Evolutionary conservation across 208 protist species (phyloP).

Genomic region (Crithidia fasciculata): DNA sequence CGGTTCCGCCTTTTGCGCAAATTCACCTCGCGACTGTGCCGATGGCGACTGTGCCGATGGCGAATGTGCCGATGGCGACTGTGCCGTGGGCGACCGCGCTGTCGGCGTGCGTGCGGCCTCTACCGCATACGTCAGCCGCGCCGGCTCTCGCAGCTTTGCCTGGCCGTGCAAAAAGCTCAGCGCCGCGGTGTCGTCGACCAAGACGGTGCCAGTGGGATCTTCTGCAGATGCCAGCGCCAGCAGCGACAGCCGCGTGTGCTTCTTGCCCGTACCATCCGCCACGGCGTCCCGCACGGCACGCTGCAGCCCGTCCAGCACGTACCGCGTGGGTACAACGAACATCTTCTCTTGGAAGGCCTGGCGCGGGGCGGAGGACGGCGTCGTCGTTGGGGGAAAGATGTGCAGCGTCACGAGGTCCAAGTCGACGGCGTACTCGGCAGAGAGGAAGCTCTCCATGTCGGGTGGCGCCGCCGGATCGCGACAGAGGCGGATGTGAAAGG

Average conservation of each 20-base stretch:
- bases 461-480: not conserved
- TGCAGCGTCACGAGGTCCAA: conserved; percentile 54
- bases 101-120: not conserved
- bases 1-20: too few relatives aligned
- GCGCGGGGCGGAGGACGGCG: not conserved
- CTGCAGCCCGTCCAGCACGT: conserved; percentile 31
- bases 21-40: too few relatives aligned
- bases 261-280: not conserved
- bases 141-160: conserved; percentile 28
- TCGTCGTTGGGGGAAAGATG: conserved; percentile 35
- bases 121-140: conserved; percentile 37
- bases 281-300: conserved; percentile 48
- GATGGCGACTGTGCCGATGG: not conserved
- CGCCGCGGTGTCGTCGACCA: conserved; percentile 30
- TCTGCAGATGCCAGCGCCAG: conserved; percentile 2
- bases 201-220: not conserved
- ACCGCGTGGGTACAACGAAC: conserved; percentile 52
- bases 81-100: not conserved
- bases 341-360: conserved; percentile 37
- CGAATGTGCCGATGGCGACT: too few relatives aligned
- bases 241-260: not conserved
- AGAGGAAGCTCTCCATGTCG: conserved; percentile 20
- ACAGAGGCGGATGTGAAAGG: conserved; percentile 39
- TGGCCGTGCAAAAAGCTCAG: conserved; percentile 34
- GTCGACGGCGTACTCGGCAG: conserved; percentile 39